phyloP scores from a whole-genome alignment of 148 eudicot genomes.

The Salicornia ramosissima region DNA sequence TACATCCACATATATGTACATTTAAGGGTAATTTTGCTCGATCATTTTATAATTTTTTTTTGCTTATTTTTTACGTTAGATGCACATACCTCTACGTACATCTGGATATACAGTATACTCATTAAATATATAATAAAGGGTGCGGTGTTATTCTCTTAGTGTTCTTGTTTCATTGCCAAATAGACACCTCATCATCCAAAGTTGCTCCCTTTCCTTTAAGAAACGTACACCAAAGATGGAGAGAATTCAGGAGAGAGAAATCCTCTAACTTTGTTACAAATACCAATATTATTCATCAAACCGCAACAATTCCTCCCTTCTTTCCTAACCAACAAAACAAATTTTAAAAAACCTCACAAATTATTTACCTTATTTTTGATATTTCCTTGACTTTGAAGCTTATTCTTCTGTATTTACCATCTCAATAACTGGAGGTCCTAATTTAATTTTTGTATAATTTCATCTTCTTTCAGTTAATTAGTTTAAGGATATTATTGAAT shows the following conservation, averaged over 20 bases:
- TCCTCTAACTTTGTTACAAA: constrained; percentile 4
- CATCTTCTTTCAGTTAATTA: constrained; percentile 13
- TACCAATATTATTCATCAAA: constrained; percentile 22
- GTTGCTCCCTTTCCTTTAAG: constrained; percentile 9
- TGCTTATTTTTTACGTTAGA: no score
- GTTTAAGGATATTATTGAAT: constrained; percentile 26
- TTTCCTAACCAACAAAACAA: no score
- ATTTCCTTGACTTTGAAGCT: constrained; percentile 18
- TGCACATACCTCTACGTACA: no score
- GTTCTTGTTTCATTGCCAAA: constrained; percentile 10
- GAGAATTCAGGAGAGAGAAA: constrained; percentile 18
- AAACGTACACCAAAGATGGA: constrained; percentile 24
- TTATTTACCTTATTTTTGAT: no score
- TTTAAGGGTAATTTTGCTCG: no score
- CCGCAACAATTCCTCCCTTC: neutral
- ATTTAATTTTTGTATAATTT: constrained; percentile 14
- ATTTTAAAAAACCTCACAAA: no score
- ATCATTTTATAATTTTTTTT: no score
- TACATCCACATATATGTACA: no score
- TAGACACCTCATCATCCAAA: constrained; percentile 27
- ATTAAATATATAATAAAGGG: no score
- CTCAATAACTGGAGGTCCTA: constrained; percentile 11
- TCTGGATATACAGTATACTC: no score
- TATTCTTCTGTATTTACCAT: constrained; percentile 2
- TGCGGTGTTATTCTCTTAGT: neutral